These are phyloP conservation scores for Salix dunnii DNA, from an alignment of 345 rosid species.

Conservation along the genomic window DNA sequence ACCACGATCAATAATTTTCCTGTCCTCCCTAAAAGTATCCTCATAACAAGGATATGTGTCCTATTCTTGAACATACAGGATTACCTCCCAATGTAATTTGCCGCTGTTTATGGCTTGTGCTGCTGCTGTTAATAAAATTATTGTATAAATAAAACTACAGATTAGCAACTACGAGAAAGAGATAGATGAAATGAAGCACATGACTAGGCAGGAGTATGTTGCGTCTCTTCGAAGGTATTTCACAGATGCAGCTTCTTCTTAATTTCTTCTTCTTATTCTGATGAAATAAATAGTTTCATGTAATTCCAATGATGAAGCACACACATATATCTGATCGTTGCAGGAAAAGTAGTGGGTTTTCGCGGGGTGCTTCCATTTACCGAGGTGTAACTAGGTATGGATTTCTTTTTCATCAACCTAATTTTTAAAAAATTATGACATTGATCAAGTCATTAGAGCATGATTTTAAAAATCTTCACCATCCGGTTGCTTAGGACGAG, in stretches of 20 bases:
- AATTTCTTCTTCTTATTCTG: not conserved
- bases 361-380: slow-evolving; percentile 32
- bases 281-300: not conserved
- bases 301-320: not conserved
- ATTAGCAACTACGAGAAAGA: slow-evolving; percentile 25
- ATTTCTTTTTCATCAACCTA: not conserved
- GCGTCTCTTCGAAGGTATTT: slow-evolving; percentile 29
- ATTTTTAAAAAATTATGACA: too few relatives aligned
- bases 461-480: too few relatives aligned
- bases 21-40: slow-evolving; percentile 22
- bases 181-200: slow-evolving; percentile 21
- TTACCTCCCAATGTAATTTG: not conserved
- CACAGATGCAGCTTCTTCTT: not conserved
- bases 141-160: slow-evolving; percentile 9
- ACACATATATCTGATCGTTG: not conserved
- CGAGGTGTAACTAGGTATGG: slow-evolving; percentile 32
- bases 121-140: not conserved
- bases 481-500: too few relatives aligned
- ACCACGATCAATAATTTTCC: not conserved
- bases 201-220: slow-evolving; percentile 32
- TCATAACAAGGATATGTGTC: slow-evolving; percentile 5
- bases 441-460: too few relatives aligned
- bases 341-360: slow-evolving; percentile 34
- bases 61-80: not conserved
- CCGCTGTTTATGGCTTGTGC: slow-evolving; percentile 16